Evolutionary conservation across 1,284 basidiomycete genomes (phyloP).

Genomic region (Chalciporus sp.): DNA sequence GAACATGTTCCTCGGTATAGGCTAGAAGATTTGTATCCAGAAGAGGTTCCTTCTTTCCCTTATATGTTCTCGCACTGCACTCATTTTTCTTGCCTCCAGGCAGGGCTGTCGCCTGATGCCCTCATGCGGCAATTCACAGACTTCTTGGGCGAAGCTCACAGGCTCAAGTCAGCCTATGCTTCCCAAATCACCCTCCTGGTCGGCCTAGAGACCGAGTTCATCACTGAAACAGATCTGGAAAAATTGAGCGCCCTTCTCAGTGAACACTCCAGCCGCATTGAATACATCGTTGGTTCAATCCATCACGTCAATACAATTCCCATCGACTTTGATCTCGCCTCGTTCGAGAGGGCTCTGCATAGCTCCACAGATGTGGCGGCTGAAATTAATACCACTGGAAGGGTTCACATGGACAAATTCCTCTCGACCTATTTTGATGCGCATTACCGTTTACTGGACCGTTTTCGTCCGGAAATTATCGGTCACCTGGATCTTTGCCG

Average conservation of each 20-base stretch:
- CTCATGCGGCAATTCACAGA: constrained; percentile 63
- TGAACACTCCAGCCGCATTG: constrained; percentile 54
- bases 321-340: constrained; percentile 88
- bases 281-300: constrained; percentile 92
- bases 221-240: constrained; percentile 69
- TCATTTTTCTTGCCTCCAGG: constrained; percentile 39
- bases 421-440: constrained; percentile 81
- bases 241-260: constrained; percentile 54
- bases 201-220: constrained; percentile 93
- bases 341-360: constrained; percentile 64
- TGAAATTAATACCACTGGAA: constrained; percentile 26
- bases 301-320: constrained; percentile 90
- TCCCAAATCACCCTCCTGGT: constrained; percentile 78
- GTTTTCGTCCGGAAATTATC: constrained; percentile 85
- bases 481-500: constrained; percentile 94
- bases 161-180: constrained; percentile 64
- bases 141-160: constrained; percentile 78
- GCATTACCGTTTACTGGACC: constrained; percentile 70
- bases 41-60: constrained; percentile 68
- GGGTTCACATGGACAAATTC: constrained; percentile 45
- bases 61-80: constrained; percentile 6
- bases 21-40: constrained; percentile 84
- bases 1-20: constrained; percentile 94
- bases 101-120: constrained; percentile 46
- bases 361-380: constrained; percentile 39